Conservation (phyloP, 1,139 yeast genomes). For the Pichia sp. region DNA sequence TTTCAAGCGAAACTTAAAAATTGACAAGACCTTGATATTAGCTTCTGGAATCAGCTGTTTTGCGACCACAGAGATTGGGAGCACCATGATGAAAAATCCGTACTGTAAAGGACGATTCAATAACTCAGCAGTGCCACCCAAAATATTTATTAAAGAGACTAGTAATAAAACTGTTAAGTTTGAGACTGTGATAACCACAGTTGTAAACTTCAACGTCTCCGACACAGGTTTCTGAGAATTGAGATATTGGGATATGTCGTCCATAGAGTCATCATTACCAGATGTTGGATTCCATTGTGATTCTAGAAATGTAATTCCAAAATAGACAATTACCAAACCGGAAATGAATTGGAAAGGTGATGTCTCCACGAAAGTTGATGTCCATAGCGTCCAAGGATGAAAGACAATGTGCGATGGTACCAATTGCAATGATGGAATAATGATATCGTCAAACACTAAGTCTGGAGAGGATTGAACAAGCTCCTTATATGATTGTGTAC, state of each 20-base stretch:
- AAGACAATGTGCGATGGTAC: constrained; percentile 55
- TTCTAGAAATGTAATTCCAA: constrained; percentile 47
- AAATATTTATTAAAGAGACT: constrained; percentile 28
- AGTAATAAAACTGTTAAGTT: constrained; percentile 42
- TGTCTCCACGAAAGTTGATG: constrained; percentile 68
- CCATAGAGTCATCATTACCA: constrained; percentile 12
- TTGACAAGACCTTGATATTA: constrained; percentile 59
- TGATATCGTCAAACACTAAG: constrained; percentile 19
- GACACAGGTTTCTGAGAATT: constrained; percentile 16
- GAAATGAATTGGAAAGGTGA: constrained; percentile 43
- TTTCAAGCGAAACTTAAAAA: constrained; percentile 63
- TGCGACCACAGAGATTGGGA: constrained; percentile 77
- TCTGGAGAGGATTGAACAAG: constrained; percentile 13
- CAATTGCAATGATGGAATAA: constrained; percentile 51
- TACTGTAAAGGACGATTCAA: constrained; percentile 28
- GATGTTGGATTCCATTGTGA: constrained; percentile 36
- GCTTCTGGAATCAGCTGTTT: constrained; percentile 90
- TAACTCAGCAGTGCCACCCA: constrained; percentile 31
- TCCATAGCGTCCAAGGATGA: constrained; percentile 72
- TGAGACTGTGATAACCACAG: constrained; percentile 53
- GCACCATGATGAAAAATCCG: constrained; percentile 65
- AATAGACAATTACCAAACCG: constrained; percentile 42
- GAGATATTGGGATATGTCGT: constrained; percentile 36
- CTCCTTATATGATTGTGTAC: constrained; percentile 20
- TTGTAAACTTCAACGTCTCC: constrained; percentile 43